Evolutionary conservation across 163 green algal genomes (phyloP).

Genomic region (Chlamydomonas reinhardtii): DNA sequence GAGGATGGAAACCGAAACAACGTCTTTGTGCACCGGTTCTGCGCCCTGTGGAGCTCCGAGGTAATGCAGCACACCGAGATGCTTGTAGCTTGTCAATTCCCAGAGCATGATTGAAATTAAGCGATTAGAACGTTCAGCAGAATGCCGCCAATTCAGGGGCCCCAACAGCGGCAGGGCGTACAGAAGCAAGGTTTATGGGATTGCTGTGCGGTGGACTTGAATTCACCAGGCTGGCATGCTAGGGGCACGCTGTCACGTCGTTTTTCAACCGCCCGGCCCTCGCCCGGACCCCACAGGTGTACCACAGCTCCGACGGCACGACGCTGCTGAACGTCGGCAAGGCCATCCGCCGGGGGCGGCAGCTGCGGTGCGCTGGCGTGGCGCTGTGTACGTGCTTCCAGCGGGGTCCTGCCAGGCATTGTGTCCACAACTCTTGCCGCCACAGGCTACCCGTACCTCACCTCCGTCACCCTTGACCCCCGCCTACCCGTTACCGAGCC

Average conservation of each 20-base stretch:
- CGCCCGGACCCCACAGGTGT: too few species aligned
- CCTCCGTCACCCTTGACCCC: neutral
- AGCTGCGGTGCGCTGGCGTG: conserved; percentile 44
- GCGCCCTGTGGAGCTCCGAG: conserved; percentile 82
- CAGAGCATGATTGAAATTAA: neutral
- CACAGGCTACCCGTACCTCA: too few species aligned
- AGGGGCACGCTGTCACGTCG: too few species aligned
- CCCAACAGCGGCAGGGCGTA: too few species aligned
- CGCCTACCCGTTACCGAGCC: neutral
- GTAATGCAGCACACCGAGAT: too few species aligned
- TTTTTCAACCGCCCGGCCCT: too few species aligned
- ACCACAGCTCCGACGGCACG: conserved; percentile 56
- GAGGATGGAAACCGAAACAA: conserved; percentile 33
- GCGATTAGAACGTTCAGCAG: neutral
- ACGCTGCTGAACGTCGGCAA: conserved; percentile 64
- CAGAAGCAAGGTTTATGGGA: too few species aligned
- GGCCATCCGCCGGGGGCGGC: conserved; percentile 66
- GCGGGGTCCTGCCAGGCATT: neutral
- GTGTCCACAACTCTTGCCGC: too few species aligned
- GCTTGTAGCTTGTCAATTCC: too few species aligned
- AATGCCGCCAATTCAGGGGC: neutral
- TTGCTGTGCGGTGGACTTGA: too few species aligned
- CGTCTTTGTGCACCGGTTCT: conserved; percentile 77
- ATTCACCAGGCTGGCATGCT: too few species aligned
- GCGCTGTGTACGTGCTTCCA: neutral